phyloP scores from a whole-genome alignment of 441 rosid species.

The Isatis lusitanica region DNA sequence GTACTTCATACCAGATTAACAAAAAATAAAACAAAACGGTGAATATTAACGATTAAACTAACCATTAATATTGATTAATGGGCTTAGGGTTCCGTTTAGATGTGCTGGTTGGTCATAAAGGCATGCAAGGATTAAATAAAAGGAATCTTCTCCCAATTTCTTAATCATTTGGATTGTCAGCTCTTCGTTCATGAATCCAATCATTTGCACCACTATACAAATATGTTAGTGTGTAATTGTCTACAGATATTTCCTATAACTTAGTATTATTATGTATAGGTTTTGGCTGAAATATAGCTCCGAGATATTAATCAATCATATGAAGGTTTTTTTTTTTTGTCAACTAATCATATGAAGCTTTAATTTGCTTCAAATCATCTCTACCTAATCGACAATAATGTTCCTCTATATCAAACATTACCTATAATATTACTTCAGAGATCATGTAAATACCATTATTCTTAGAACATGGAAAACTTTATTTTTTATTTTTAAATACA shows the following conservation, averaged over 20 bases:
- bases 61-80: slow-evolving; percentile 4
- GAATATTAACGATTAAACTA: not conserved
- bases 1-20: not conserved
- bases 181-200: slow-evolving; percentile 31
- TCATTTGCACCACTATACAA: slow-evolving; percentile 16
- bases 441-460: not conserved
- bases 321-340: no score
- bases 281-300: not conserved
- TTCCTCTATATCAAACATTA: slow-evolving; percentile 2
- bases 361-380: not conserved
- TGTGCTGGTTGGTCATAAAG: slow-evolving; percentile 32
- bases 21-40: not conserved
- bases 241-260: not conserved
- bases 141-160: slow-evolving; percentile 33
- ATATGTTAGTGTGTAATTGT: not conserved
- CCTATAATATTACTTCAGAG: not conserved
- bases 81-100: slow-evolving; percentile 31
- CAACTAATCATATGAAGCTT: not conserved
- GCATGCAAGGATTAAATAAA: slow-evolving; percentile 39
- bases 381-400: not conserved
- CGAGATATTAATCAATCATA: not conserved
- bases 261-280: not conserved
- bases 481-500: not conserved
- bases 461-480: not conserved
- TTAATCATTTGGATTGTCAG: slow-evolving; percentile 32